Conservation (phyloP, 441 rosid genomes). For the Euphorbia corollata region DNA sequence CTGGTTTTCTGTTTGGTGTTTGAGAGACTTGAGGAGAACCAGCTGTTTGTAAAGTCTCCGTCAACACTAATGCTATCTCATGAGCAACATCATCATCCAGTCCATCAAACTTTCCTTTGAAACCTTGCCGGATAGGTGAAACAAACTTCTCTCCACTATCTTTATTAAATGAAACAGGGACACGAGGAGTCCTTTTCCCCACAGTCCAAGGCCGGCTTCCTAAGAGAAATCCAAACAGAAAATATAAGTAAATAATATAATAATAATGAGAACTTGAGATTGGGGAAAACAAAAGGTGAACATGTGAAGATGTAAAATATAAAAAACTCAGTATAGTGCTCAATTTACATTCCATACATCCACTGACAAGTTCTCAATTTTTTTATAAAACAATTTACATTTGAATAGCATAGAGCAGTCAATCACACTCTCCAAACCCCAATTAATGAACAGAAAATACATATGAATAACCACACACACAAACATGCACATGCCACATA, state of each 20-base stretch:
- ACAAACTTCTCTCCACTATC: slow-evolving; percentile 44
- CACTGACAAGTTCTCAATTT: neutral
- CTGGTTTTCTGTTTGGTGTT: slow-evolving; percentile 37
- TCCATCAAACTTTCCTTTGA: slow-evolving; percentile 41
- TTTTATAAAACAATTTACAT: neutral
- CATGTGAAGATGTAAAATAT: neutral
- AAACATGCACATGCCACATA: neutral
- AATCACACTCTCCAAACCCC: slow-evolving; percentile 7
- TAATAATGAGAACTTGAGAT: neutral
- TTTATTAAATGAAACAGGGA: slow-evolving; percentile 57
- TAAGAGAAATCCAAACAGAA: slow-evolving; percentile 28
- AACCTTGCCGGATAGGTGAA: slow-evolving; percentile 54
- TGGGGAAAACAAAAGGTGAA: neutral
- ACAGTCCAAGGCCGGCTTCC: slow-evolving; percentile 72
- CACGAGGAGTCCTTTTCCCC: slow-evolving; percentile 91
- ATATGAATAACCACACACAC: neutral
- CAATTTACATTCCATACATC: neutral
- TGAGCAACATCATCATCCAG: slow-evolving; percentile 59
- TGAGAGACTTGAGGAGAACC: slow-evolving; percentile 61
- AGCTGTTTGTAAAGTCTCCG: slow-evolving; percentile 63
- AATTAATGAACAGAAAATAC: neutral
- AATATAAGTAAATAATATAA: neutral
- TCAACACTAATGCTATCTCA: slow-evolving; percentile 60
- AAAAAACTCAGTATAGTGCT: neutral
- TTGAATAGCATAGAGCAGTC: neutral